Evolutionary conservation across 73 alveolate genomes (phyloP).

Genomic region (Breviolum minutum): DNA sequence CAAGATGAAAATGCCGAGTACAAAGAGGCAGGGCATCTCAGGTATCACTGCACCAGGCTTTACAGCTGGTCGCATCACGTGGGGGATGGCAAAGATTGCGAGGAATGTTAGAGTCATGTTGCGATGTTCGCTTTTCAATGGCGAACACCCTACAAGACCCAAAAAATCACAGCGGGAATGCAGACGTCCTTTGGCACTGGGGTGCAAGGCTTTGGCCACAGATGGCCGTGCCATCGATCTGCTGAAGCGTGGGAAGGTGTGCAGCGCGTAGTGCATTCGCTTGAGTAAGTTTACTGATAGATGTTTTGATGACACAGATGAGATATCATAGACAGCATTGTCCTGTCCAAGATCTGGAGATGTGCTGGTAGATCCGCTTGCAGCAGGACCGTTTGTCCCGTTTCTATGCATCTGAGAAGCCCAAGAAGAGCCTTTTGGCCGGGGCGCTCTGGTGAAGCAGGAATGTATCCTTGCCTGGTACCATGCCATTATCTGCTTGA

Average conservation of each 20-base stretch:
- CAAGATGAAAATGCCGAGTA: slow-evolving; percentile 40
- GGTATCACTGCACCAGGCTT: neutral
- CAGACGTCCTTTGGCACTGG: too few relatives aligned
- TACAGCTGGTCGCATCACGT: neutral
- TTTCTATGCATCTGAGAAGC: slow-evolving; percentile 39
- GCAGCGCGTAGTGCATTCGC: neutral
- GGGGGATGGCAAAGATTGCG: neutral
- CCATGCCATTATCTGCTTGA: too few relatives aligned
- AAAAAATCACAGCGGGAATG: too few relatives aligned
- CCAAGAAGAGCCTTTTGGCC: slow-evolving; percentile 12
- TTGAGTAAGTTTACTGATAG: neutral
- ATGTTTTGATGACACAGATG: neutral
- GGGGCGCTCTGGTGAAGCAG: neutral
- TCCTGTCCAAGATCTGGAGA: neutral
- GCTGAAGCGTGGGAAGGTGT: slow-evolving; percentile 62
- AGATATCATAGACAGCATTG: neutral
- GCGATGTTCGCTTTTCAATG: too few relatives aligned
- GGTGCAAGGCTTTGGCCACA: slow-evolving; percentile 7
- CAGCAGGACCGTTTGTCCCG: slow-evolving; percentile 49
- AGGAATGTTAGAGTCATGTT: neutral
- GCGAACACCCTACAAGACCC: too few relatives aligned
- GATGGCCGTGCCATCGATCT: slow-evolving; percentile 45
- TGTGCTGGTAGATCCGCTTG: neutral
- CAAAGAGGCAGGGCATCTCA: slow-evolving; percentile 30
- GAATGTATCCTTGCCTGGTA: too few relatives aligned